These are phyloP conservation scores for Gigaspora rosea DNA, from an alignment of 192 early-diverging fungal genomes.

Conservation along the genomic window DNA sequence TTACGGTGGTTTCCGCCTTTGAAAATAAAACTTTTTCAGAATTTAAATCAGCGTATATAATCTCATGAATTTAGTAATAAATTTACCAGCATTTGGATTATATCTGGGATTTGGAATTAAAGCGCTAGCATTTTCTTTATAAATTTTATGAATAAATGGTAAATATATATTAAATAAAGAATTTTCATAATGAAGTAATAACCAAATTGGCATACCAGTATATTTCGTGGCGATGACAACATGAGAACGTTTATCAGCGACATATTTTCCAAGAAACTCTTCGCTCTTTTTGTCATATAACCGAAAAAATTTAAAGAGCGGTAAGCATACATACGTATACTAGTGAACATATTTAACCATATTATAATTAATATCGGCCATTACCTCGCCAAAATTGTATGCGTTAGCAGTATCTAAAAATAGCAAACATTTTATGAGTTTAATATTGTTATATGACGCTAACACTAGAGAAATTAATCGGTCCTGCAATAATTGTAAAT, in stretches of 20 bases:
- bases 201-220: conserved; percentile 29
- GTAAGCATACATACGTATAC: too few relatives aligned
- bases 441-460: too few relatives aligned
- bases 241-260: conserved; percentile 52
- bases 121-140: not conserved
- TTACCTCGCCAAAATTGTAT: not conserved
- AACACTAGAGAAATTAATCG: too few relatives aligned
- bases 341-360: not conserved
- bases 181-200: not conserved
- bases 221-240: conserved; percentile 64
- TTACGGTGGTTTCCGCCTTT: conserved; percentile 45
- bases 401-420: not conserved
- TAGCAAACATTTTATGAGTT: too few relatives aligned
- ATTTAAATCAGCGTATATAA: not conserved
- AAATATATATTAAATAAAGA: not conserved
- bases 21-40: conserved; percentile 24
- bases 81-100: not conserved
- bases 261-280: conserved; percentile 55
- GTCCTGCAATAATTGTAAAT: too few relatives aligned
- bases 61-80: not conserved
- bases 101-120: not conserved
- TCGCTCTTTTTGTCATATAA: conserved; percentile 37
- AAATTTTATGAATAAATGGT: not conserved
- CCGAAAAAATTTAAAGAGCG: not conserved
- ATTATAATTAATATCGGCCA: not conserved